These are phyloP conservation scores for Paecilomyces sp. DNA, from an alignment of 2,329 filamentous ascomycete species.

Conservation along the genomic window DNA sequence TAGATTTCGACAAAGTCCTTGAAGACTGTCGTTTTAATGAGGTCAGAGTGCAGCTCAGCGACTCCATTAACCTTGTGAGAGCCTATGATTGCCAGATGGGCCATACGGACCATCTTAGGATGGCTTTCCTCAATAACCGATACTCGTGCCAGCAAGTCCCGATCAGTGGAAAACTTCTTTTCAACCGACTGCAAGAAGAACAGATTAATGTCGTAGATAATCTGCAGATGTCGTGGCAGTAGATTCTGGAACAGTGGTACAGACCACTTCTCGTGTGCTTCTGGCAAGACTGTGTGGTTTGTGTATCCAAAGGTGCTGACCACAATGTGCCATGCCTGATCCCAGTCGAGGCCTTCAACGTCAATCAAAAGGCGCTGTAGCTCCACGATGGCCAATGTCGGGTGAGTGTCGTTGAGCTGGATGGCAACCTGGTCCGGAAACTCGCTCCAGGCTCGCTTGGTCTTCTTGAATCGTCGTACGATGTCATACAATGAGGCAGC, in stretches of 20 bases:
- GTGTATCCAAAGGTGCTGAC: conserved; percentile 84
- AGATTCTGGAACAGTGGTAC: conserved; percentile 88
- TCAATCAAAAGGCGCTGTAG: conserved; percentile 89
- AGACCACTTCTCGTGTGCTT: conserved; percentile 97
- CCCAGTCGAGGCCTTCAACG: conserved; percentile 85
- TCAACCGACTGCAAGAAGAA: conserved; percentile 89
- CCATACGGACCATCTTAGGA: conserved; percentile 98
- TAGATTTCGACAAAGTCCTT: conserved; percentile 96
- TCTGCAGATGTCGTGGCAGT: conserved; percentile 87
- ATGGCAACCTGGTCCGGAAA: conserved; percentile 95
- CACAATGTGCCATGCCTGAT: conserved; percentile 81
- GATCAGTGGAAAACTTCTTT: conserved; percentile 80
- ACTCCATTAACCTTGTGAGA: conserved; percentile 99
- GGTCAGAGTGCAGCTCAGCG: conserved; percentile 91
- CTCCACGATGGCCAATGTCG: conserved; percentile 92
- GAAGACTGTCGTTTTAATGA: conserved; percentile 99
- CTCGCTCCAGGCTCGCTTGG: conserved; percentile 80
- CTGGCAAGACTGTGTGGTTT: conserved; percentile 95
- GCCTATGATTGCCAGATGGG: conserved; percentile 85
- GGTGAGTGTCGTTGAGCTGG: conserved; percentile 96
- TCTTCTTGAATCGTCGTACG: conserved; percentile 96
- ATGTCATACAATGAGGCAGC: conserved; percentile 95
- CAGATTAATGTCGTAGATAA: conserved; percentile 97
- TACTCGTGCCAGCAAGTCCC: conserved; percentile 77
- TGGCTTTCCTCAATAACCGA: conserved; percentile 97